phyloP scores from a whole-genome alignment of 2,329 filamentous ascomycete genomes.

The Hymenoscyphus linearis region DNA sequence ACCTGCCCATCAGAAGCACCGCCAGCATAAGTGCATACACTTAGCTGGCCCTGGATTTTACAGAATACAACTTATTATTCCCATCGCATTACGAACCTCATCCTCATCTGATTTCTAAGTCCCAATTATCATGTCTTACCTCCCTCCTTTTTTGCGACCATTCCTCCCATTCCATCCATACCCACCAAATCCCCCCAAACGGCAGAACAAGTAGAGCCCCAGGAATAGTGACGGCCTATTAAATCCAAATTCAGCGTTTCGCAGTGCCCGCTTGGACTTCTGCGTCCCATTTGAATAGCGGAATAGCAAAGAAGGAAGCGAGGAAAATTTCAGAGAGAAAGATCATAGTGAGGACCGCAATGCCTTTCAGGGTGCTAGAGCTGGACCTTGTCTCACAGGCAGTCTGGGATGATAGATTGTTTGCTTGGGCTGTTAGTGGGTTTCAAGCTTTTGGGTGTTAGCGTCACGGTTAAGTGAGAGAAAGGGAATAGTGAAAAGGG shows the following conservation, averaged over 20 bases:
- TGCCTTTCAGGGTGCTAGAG: slow-evolving; percentile 11
- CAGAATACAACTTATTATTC: no score
- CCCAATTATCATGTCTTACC: background rate
- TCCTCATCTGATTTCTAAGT: no score
- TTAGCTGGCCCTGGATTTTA: no score
- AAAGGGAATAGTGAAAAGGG: background rate
- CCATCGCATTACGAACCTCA: no score
- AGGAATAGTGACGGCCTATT: background rate
- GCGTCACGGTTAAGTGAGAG: background rate
- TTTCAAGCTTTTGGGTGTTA: background rate
- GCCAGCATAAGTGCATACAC: no score
- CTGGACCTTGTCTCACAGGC: slow-evolving; percentile 1
- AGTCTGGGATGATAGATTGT: slow-evolving; percentile 1
- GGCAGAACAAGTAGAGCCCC: background rate
- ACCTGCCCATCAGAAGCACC: no score
- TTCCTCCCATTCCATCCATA: background rate
- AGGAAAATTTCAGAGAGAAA: slow-evolving; percentile 9
- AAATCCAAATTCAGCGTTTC: background rate
- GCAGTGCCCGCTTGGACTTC: background rate
- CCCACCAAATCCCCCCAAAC: background rate
- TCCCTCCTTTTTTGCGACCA: background rate
- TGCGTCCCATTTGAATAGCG: background rate
- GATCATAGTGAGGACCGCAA: slow-evolving; percentile 13
- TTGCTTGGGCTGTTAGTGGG: background rate
- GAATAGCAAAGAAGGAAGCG: slow-evolving; percentile 11